phyloP scores from a whole-genome alignment of 2,329 filamentous ascomycete species.

The Trichoderma afroharzianum region DNA sequence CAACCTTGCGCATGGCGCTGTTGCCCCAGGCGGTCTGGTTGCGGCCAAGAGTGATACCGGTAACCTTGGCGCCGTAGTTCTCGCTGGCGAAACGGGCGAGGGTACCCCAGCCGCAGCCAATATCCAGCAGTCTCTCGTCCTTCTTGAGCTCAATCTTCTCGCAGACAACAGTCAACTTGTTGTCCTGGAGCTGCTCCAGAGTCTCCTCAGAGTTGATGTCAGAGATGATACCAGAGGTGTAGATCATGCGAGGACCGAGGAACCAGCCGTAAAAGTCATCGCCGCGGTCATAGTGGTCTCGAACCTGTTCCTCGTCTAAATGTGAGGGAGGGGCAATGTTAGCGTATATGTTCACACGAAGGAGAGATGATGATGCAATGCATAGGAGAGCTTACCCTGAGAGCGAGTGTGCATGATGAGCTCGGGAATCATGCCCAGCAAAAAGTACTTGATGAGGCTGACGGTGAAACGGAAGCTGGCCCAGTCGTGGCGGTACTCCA shows the following conservation, averaged over 20 bases:
- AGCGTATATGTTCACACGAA: not conserved
- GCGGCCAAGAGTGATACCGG: slow-evolving; percentile 88
- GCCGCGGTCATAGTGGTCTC: slow-evolving; percentile 94
- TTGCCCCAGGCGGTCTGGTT: slow-evolving; percentile 99
- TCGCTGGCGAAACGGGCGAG: slow-evolving; percentile 88
- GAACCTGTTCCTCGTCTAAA: slow-evolving; percentile 85
- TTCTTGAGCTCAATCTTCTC: slow-evolving; percentile 86
- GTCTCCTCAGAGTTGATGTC: slow-evolving; percentile 84
- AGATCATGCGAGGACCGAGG: slow-evolving; percentile 97
- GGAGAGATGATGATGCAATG: not conserved
- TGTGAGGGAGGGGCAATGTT: not conserved
- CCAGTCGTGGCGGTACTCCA: slow-evolving; percentile 98
- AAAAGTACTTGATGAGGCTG: slow-evolving; percentile 80
- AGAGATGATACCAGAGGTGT: slow-evolving; percentile 91
- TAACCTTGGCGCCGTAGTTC: slow-evolving; percentile 82
- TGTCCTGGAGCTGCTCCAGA: slow-evolving; percentile 94
- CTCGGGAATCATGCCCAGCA: slow-evolving; percentile 84
- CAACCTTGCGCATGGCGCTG: slow-evolving; percentile 75
- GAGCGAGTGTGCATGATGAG: slow-evolving; percentile 88
- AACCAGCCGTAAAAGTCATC: slow-evolving; percentile 99
- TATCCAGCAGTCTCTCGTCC: slow-evolving; percentile 83
- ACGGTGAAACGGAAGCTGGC: slow-evolving; percentile 89
- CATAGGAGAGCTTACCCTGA: slow-evolving; percentile 51
- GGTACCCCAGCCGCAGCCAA: slow-evolving; percentile 97
- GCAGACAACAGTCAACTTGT: slow-evolving; percentile 92